Conservation (phyloP, 805 yeast genomes). For the Yamadazyma akitaensis region DNA sequence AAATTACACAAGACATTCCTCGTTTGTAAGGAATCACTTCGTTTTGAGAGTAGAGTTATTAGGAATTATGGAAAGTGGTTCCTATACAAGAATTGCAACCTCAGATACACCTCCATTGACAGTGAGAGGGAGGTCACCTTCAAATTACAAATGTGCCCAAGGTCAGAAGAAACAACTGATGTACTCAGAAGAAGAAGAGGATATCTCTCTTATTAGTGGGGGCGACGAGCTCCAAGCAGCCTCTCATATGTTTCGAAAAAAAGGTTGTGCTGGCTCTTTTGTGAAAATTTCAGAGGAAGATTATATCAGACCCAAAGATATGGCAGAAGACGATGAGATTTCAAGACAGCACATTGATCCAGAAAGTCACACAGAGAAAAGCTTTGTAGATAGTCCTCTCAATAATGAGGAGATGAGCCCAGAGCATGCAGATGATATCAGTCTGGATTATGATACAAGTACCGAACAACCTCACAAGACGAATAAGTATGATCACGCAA, state of each 20-base stretch:
- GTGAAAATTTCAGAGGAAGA: neutral
- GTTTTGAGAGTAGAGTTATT: slow-evolving; percentile 51
- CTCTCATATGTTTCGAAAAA: neutral
- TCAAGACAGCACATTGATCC: neutral
- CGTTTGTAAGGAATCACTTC: slow-evolving; percentile 45
- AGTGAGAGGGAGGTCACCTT: slow-evolving; percentile 66
- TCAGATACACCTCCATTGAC: slow-evolving; percentile 57
- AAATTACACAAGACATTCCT: slow-evolving; percentile 44
- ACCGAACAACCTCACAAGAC: neutral
- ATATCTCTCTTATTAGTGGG: neutral
- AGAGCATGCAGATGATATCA: neutral
- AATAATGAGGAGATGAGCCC: neutral
- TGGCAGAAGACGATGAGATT: neutral
- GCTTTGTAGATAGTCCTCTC: neutral
- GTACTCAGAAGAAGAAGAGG: neutral
- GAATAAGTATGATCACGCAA: neutral
- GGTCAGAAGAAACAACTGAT: neutral
- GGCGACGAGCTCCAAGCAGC: neutral
- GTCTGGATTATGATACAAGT: neutral
- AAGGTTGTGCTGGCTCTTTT: neutral
- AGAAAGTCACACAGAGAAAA: neutral
- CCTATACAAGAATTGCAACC: slow-evolving; percentile 36
- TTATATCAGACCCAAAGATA: neutral
- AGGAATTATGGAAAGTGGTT: slow-evolving; percentile 36
- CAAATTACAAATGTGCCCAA: slow-evolving; percentile 41